Conservation (phyloP, 1,139 yeast species). For the Meyerozyma athensensis region DNA sequence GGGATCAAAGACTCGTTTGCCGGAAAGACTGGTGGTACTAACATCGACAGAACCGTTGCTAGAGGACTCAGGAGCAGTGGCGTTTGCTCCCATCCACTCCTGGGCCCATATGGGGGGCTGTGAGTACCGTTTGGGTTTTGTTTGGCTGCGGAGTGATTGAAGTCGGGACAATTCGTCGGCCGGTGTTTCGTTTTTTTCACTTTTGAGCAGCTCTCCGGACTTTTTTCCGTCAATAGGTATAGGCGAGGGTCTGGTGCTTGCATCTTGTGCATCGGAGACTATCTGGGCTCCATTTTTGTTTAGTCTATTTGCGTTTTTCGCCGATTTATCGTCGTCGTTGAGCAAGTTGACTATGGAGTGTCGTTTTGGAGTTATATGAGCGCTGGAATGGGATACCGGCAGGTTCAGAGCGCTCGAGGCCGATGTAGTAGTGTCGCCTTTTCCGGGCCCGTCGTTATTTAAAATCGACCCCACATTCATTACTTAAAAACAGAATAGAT, state of each 20-base stretch:
- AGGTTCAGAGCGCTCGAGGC: neutral
- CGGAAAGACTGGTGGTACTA: conserved; percentile 9
- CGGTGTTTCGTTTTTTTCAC: neutral
- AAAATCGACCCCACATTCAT: conserved; percentile 49
- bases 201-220: neutral
- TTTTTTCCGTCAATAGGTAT: conserved; percentile 1
- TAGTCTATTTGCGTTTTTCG: neutral
- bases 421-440: conserved; percentile 8
- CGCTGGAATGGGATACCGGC: conserved; percentile 5
- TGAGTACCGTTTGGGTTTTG: conserved; percentile 59
- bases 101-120: conserved; percentile 83
- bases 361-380: conserved; percentile 15
- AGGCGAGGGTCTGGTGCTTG: conserved; percentile 8
- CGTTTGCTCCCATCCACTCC: conserved; percentile 45
- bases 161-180: conserved; percentile 11
- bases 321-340: conserved; percentile 14
- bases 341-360: conserved; percentile 28
- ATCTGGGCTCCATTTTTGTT: neutral
- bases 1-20: conserved; percentile 33
- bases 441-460: conserved; percentile 39
- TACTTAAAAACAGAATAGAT: neutral
- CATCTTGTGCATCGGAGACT: conserved; percentile 3
- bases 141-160: conserved; percentile 14
- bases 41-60: conserved; percentile 7
- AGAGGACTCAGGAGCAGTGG: conserved; percentile 3